Base-by-base conservation (phyloP, 2,329 filamentous ascomycete species). In the Thelonectria olida region DNA sequence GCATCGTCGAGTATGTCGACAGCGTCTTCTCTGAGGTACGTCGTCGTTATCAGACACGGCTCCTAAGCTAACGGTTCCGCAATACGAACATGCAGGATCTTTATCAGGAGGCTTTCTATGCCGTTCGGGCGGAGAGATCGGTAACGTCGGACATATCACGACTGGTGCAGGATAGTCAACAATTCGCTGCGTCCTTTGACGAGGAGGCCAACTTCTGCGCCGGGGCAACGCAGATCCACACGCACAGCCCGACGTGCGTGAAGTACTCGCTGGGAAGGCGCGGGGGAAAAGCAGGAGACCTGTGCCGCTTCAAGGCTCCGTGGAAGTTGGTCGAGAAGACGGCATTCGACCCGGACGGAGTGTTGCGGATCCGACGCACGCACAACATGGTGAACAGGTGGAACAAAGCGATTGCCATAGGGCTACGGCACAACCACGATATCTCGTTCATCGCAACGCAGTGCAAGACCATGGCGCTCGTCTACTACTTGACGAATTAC, bases 241-340 rank as follows among this genome's bases (percentile, higher is more conserved):
- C n/a, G n/a, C n/a, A n/a, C n/a, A n/a, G n/a, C n/a, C n/a, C n/a
- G n/a, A n/a, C n/a, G n/a, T n/a, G n/a, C n/a, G n/a, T n/a, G n/a
- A n/a, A 49, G 3, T 58, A 58, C 20, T 23, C 22, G 4, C 12
- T 42, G n/a, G 15, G n/a, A n/a, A n/a, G n/a, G n/a, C n/a, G 20
- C 6, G 13, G 41, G n/a, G 5, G 13, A 27, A n/a, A 3, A 50
- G 19, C 2, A 50, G 15, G 31, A 49, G 13, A 20, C 12, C 38
- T 39, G 12, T 66, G 58, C 20, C 45, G 61, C 5, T 66, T 66
- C 23, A 36, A 51, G 9, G 61, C 54, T 0, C 61, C 63, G 6
- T 66, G 51, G 58, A 38, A 50, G 28, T 19, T 50, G 4, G 20
- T 50, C 2, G 9, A 19, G 1, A 25, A 38, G 8, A n/a, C 48